Evolutionary conservation across 192 early-diverging fungal species (phyloP), one percentile per base, ranked within the genome.

Genomic region (Gorgonomyces haynaldii): DNA sequence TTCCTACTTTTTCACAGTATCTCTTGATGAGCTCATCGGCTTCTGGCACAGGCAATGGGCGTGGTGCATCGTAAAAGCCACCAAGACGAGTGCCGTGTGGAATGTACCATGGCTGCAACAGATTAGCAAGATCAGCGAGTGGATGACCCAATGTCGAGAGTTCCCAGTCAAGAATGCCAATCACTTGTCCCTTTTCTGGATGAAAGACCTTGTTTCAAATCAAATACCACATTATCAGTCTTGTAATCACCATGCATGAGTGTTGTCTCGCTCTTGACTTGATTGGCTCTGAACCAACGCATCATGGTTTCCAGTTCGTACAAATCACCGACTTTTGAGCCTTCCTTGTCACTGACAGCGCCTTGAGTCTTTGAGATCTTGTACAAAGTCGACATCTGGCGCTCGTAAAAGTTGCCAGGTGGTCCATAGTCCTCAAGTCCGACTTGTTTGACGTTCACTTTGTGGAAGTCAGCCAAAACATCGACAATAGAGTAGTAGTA

Each of bases 211-310:
- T 65, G 72, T 45, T 32, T 41, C 50, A 42, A 12, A 12, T 58
- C 2, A 21, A 38, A 34, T 16, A 60, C 63, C 6, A 73, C 63
- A 35, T 87, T 72, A 57, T 88, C 53, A 49, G 83, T 65, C 67
- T 91, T 94, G 64, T 79, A 97, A 56, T 97, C 94, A 16, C 94
- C 94, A 48, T 97, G 91, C 15, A 91, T 79, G 31, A 97, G 65
- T 3, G 86, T 83, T 0, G 83, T 78, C 40, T 82, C 77, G 61
- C 94, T 89, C 9, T 66, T 44, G 22, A 86, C 70, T 42, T 69
- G 58, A 56, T 84, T 76, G 0, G 50, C 56, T 29, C 58, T 64
- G 50, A 94, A 83, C 88, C 89, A 97, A 4, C 53, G 58, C 16
- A 74, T 54, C 61, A 91, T 67, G 48, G 85, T 74, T 30, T 69